phyloP scores from a whole-genome alignment of 257 asterid species.

The Nicotiana benthamiana region DNA sequence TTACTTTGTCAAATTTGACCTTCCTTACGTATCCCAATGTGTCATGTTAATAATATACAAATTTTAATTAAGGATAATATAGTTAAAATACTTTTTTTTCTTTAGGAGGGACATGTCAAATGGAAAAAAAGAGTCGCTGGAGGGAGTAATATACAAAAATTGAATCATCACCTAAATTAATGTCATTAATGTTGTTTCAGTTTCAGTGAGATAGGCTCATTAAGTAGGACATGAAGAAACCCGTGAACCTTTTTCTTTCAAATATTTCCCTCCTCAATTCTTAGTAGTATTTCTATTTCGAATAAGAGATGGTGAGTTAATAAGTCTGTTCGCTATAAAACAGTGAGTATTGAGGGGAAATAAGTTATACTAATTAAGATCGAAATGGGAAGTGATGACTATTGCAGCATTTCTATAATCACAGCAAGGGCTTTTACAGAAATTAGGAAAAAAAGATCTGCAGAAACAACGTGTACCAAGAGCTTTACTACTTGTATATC shows the following conservation, averaged over 20 bases:
- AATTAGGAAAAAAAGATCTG: slow-evolving; percentile 9
- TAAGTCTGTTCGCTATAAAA: background rate
- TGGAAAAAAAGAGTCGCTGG: too few relatives aligned
- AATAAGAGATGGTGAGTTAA: background rate
- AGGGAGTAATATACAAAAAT: background rate
- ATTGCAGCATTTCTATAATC: slow-evolving; percentile 12
- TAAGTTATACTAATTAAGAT: too few relatives aligned
- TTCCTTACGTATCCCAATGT: too few relatives aligned
- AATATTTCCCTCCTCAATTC: background rate
- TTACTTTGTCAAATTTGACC: too few relatives aligned
- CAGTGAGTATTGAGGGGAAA: background rate
- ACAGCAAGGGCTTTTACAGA: slow-evolving; percentile 5
- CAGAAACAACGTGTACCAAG: slow-evolving; percentile 27
- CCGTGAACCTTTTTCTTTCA: background rate
- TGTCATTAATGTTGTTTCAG: background rate
- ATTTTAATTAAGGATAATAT: too few relatives aligned
- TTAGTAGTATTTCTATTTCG: background rate
- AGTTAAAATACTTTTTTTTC: too few relatives aligned
- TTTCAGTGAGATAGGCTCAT: background rate
- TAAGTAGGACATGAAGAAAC: background rate
- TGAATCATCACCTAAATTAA: background rate
- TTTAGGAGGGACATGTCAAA: too few relatives aligned
- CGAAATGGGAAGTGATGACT: slow-evolving; percentile 9
- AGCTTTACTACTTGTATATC: slow-evolving; percentile 38
- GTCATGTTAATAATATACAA: too few relatives aligned